A percentile compares a stretch with the other conserved stretches of the same genome.
These are phyloP conservation scores for Medicago ruthenica DNA, from an alignment of 306 rosid species.

Conservation along the genomic window DNA sequence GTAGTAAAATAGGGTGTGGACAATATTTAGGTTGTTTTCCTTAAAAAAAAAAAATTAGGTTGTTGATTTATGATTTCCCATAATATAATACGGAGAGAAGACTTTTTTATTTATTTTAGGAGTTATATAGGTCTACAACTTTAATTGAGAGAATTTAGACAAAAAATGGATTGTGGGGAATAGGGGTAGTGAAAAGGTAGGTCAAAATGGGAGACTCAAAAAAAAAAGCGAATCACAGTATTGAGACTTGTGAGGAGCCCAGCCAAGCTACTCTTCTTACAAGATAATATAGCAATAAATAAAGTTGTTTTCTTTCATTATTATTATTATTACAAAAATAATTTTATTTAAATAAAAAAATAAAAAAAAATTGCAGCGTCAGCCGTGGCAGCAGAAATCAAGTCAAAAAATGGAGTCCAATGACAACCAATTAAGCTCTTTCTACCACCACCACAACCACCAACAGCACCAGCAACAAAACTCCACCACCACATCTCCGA, in stretches of 20 bases:
- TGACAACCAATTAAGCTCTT: slow-evolving; percentile 86
- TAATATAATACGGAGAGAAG: too few relatives aligned
- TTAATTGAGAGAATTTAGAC: neutral
- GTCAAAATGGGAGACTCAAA: slow-evolving; percentile 23
- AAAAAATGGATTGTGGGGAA: neutral
- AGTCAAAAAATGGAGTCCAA: slow-evolving; percentile 77
- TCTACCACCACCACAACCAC: slow-evolving; percentile 54
- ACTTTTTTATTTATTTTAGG: too few relatives aligned
- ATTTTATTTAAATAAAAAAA: slow-evolving; percentile 22
- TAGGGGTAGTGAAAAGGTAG: neutral
- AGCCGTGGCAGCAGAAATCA: slow-evolving; percentile 44
- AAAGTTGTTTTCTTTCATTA: slow-evolving; percentile 36
- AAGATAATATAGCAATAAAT: slow-evolving; percentile 39
- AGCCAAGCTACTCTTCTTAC: slow-evolving; percentile 12
- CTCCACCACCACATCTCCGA: slow-evolving; percentile 47
- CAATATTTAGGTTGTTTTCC: too few relatives aligned
- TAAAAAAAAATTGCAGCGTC: slow-evolving; percentile 34
- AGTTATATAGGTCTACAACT: too few relatives aligned
- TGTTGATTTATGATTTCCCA: too few relatives aligned
- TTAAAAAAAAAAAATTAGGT: too few relatives aligned
- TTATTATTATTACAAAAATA: slow-evolving; percentile 6
- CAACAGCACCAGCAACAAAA: slow-evolving; percentile 24
- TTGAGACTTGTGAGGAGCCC: neutral
- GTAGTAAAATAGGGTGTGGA: too few relatives aligned
- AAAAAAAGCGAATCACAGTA: slow-evolving; percentile 42